Evolutionary conservation across 2,329 filamentous ascomycete species (phyloP).

Genomic region (Pestalotiopsis sp.): DNA sequence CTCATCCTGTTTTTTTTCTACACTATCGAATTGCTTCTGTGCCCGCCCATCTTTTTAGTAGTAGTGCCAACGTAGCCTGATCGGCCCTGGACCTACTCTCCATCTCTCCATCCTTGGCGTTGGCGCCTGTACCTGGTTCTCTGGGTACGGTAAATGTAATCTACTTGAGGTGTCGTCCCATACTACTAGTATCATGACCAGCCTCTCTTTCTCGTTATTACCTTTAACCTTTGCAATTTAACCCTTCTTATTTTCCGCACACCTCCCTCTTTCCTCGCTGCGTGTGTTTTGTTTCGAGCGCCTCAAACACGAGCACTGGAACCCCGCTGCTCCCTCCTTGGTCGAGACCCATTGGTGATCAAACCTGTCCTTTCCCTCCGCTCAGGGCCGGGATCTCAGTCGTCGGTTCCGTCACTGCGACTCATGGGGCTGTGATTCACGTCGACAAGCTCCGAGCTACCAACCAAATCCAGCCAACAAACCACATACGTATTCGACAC

Average conservation of each 20-base stretch:
- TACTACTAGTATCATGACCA: conserved; percentile 4
- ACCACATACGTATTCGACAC: not conserved
- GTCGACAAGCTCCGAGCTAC: not conserved
- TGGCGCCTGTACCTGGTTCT: not conserved
- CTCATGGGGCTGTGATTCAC: not conserved
- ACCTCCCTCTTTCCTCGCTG: not conserved
- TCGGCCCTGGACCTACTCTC: not conserved
- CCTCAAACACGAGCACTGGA: not conserved
- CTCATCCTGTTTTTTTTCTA: not conserved
- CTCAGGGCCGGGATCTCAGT: not conserved
- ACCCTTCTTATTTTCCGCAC: not conserved
- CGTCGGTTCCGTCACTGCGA: not conserved
- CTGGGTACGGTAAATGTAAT: not conserved
- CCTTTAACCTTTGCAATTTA: not conserved
- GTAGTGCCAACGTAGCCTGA: not conserved
- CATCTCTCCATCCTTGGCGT: not conserved
- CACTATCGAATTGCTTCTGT: conserved; percentile 3
- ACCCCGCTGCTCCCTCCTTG: not conserved
- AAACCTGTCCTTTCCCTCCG: not conserved
- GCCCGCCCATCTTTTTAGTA: not conserved
- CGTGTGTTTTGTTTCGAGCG: not conserved
- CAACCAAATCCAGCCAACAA: not conserved
- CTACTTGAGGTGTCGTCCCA: not conserved
- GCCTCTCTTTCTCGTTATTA: not conserved
- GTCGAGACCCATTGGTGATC: not conserved